Evolutionary conservation across 179 eudicot genomes (phyloP).

Genomic region (Silene coronaria): DNA sequence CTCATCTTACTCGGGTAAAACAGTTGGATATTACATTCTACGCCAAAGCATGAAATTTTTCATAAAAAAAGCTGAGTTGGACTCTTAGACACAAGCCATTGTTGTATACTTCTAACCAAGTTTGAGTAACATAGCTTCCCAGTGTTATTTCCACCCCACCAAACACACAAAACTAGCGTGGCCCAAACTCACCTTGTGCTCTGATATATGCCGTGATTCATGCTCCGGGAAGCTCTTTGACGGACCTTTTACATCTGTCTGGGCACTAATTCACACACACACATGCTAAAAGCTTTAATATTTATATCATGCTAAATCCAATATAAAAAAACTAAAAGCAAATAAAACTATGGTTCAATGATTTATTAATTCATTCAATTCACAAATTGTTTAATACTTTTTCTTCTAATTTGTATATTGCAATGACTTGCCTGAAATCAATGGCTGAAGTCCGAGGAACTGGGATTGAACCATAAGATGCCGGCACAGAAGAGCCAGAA

Average conservation of each 20-base stretch:
- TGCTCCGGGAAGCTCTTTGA: constrained; percentile 66
- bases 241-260: constrained; percentile 50
- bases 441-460: constrained; percentile 47
- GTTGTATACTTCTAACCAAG: too few relatives aligned
- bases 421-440: constrained; percentile 58
- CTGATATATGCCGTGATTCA: constrained; percentile 72
- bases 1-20: too few relatives aligned
- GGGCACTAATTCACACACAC: constrained; percentile 36
- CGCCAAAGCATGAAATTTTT: too few relatives aligned
- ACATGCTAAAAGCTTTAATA: background rate
- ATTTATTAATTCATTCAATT: background rate
- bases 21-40: too few relatives aligned
- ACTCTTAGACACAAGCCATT: too few relatives aligned
- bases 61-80: too few relatives aligned
- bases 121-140: background rate
- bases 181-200: constrained; percentile 57
- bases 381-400: background rate
- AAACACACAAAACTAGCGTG: constrained; percentile 7
- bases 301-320: background rate
- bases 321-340: background rate
- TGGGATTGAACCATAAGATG: constrained; percentile 59
- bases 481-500: constrained; percentile 39
- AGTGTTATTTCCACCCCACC: background rate
- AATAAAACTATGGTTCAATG: background rate
- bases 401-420: background rate